Evolutionary conservation across 495 filamentous ascomycete species (phyloP), one percentile per base, ranked within the genome.

Genomic region (Chaetomium cochliodes): DNA sequence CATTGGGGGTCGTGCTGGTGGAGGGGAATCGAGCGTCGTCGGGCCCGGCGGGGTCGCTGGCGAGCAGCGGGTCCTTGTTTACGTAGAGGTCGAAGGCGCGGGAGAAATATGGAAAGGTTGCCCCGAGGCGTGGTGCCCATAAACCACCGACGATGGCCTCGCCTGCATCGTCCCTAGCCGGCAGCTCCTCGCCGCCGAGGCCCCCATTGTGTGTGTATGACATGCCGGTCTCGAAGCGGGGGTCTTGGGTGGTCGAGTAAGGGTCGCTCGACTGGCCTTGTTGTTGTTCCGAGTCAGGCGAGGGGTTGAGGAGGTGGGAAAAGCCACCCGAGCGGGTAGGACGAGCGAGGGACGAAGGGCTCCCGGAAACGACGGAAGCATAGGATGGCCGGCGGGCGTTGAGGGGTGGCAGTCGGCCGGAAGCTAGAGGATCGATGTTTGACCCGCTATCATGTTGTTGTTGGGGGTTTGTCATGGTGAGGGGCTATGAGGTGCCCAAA

Each of bases 361-460:
- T 78, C 60, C 90, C 90, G 39, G 92, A 88, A 58, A 89, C 84
- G 56, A 92, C 89, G 58, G 91, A 91, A 54, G 92, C 91, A 81
- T 96, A 96, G 39, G 92, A 96, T 0, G 74, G 75, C 53, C 81
- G 76, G 55, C 74, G 76, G 68, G 75, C 70, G 69, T 68, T 58
- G 69, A 72, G 66, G 16, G 66, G 57, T 8, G 69, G 67, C 16
- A 71, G 44, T 20, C 67, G 62, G 51, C 53, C 49, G 2, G 70
- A 55, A 47, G 68, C 59, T 47, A 53, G 16, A 13, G 71, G 58
- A 60, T 70, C 67, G 39, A 69, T 70, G 67, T 39, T 60, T 47
- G 69, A 63, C 23, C 62, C 52, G 65, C 47, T 49, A 12, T 47
- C 52, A 22, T 69, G 67, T 41, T 72, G 61, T 30, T 63, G 74